phyloP scores from a whole-genome alignment of 805 yeast species.

The Lipomyces yamadae region DNA sequence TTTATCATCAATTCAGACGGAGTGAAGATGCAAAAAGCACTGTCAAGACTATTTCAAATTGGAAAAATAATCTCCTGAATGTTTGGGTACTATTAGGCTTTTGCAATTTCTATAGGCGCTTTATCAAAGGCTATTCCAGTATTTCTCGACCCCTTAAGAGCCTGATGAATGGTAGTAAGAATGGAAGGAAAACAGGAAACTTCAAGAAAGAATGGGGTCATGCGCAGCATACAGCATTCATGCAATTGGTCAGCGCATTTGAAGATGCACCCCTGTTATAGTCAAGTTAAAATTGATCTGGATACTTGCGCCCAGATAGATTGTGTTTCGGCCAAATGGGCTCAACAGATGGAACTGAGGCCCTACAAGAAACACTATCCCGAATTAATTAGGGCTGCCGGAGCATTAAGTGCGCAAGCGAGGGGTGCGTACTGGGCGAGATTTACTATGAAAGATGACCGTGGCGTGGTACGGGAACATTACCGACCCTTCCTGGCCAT shows the following conservation, averaged over 20 bases:
- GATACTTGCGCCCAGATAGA: too few relatives aligned
- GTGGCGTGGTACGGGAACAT: too few relatives aligned
- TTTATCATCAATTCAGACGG: slow-evolving; percentile 1
- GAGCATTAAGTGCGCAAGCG: too few relatives aligned
- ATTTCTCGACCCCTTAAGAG: background rate
- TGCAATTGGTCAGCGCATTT: background rate
- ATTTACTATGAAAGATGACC: too few relatives aligned
- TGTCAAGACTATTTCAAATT: slow-evolving; percentile 10
- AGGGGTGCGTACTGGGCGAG: too few relatives aligned
- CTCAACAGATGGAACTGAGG: too few relatives aligned
- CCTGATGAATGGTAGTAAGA: slow-evolving; percentile 7
- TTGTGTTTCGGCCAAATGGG: too few relatives aligned
- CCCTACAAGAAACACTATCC: too few relatives aligned
- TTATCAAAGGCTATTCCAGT: background rate
- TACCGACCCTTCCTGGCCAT: too few relatives aligned
- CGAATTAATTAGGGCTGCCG: too few relatives aligned
- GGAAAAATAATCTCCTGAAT: slow-evolving; percentile 2
- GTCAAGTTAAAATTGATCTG: too few relatives aligned
- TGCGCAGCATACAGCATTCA: background rate
- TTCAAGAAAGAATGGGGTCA: slow-evolving; percentile 4
- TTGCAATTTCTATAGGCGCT: slow-evolving; percentile 7
- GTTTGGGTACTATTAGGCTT: background rate
- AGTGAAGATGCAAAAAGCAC: background rate
- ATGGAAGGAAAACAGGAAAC: background rate
- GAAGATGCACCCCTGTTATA: slow-evolving; percentile 1